Base-by-base conservation (phyloP, 495 filamentous ascomycete genomes). In the Tirmania nivea region DNA sequence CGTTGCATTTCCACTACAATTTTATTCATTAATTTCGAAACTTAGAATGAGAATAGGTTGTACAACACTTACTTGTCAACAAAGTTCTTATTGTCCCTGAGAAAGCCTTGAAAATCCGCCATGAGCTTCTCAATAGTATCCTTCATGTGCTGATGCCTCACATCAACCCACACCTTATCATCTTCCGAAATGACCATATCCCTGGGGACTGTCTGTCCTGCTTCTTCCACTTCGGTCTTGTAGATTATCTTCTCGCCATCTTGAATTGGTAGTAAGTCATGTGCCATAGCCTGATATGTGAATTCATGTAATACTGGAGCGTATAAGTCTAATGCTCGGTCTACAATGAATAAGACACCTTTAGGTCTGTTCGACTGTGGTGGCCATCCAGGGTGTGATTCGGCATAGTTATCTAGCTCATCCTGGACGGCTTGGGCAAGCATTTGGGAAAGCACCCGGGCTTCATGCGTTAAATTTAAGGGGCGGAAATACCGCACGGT, bases 281-380 rank as follows among this genome's bases (percentile, higher is more conserved):
- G 84, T 16, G 84, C 86, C 89, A 97, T 96, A 31, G 89, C 85
- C 66, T 96, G 90, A 64, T 95, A 97, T 10, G 92, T 96, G 62
- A 97, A 96, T 61, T 97, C 90, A 66, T 97, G 90, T 10, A 96
- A 53, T 10, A 95, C 63, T 7, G 90, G 92, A 16, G 90, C 76
- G 63, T 80, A 77, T 1, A 95, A 61, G 64, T 97, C 90, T 80
- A 96, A 86, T 10, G 86, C 84, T 53, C 90, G 76, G 69, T 97
- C 90, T 1, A 84, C 81, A 51, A 97, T 82, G 58, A 93, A 71
- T 1, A 97, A 73, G 8, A 87, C 76, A 12, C 85, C 88, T 51
- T 83, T 79, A 14, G 89, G 92, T 48, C 89, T 74, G 34, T 78
- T 74, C n/a, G 79, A 78, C 19, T 59, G 50, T 25, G 69, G 81